Evolutionary conservation across 2,329 filamentous ascomycete genomes (phyloP).

Genomic region (Colletotrichum viniferum): DNA sequence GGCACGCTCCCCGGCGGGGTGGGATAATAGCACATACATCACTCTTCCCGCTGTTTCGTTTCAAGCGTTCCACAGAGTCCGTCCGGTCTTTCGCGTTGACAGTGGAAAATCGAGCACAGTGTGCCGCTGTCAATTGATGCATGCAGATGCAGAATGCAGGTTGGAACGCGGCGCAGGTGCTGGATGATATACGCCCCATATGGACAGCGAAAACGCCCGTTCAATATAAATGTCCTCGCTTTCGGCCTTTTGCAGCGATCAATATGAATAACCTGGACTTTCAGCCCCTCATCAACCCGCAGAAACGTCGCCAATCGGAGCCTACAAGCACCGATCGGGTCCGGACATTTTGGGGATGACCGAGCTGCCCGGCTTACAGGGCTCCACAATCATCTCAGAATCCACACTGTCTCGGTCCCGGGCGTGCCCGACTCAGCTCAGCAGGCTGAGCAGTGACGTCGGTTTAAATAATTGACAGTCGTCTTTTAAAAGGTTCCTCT

Average conservation of each 20-base stretch:
- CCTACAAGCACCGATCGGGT: neutral
- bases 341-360: constrained; percentile 22
- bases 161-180: neutral
- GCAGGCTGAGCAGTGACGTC: neutral
- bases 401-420: neutral
- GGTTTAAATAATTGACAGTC: neutral
- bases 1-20: neutral
- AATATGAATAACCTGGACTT: neutral
- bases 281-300: neutral
- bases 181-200: neutral
- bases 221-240: neutral
- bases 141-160: neutral
- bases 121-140: neutral
- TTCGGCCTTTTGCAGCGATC: neutral
- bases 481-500: fast-evolving
- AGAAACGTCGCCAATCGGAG: neutral
- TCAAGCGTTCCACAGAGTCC: neutral
- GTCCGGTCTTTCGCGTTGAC: neutral
- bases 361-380: constrained; percentile 1
- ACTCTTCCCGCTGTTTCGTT: neutral
- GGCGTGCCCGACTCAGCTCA: neutral
- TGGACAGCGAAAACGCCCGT: neutral
- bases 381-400: neutral
- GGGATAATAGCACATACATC: neutral
- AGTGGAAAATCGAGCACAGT: neutral